Conservation (phyloP, 73 alveolate genomes). For the Stentor roeselii region DNA sequence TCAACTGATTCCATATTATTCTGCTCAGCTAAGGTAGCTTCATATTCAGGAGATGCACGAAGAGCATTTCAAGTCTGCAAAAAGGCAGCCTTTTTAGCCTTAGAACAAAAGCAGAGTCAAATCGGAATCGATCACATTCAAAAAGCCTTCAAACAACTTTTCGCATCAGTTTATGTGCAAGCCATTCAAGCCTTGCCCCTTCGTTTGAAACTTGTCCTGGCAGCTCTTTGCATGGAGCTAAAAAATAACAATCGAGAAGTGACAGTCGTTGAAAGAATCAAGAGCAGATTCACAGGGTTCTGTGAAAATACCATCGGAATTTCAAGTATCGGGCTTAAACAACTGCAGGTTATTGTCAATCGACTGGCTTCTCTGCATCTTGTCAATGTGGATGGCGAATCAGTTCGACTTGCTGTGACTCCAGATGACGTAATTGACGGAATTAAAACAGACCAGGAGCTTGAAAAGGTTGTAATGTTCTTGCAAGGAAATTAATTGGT, state of each 20-base stretch:
- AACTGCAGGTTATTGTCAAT: not conserved
- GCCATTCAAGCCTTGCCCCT: not conserved
- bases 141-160: constrained; percentile 27
- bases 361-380: not conserved
- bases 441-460: not conserved
- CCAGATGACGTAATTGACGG: constrained; percentile 2
- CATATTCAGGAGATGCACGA: constrained; percentile 87
- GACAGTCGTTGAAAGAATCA: not conserved
- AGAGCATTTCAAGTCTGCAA: constrained; percentile 75
- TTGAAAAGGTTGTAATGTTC: no score
- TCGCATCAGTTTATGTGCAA: not conserved
- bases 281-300: not conserved
- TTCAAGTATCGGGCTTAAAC: not conserved
- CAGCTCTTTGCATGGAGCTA: not conserved
- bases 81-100: constrained; percentile 54
- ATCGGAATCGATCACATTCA: constrained; percentile 34
- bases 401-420: not conserved
- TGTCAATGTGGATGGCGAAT: not conserved
- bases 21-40: constrained; percentile 79
- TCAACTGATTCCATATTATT: constrained; percentile 55
- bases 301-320: not conserved
- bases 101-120: constrained; percentile 23
- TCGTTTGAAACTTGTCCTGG: not conserved
- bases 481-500: no score
- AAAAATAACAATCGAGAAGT: not conserved